phyloP scores from a whole-genome alignment of 352 stramenopile species.

The Blastocystis hominis region DNA sequence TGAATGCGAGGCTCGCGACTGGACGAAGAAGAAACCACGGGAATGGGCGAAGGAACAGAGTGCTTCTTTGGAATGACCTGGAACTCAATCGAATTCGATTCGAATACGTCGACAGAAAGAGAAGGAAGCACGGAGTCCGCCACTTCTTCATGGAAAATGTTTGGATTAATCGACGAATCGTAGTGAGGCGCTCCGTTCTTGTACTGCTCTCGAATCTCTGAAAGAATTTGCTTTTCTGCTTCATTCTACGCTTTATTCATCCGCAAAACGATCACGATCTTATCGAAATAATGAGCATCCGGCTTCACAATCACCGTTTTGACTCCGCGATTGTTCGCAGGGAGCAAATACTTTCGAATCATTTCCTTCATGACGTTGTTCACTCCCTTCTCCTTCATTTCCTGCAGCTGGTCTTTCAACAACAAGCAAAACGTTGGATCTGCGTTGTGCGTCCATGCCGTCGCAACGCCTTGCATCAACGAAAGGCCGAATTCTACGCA shows the following conservation, averaged over 20 bases:
- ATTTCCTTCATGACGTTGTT: conserved; percentile 48
- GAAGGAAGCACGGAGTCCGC: conserved; percentile 5
- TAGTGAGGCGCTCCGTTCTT: background rate
- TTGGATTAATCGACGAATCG: background rate
- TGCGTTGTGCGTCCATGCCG: conserved; percentile 33
- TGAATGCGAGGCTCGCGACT: background rate
- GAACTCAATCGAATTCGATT: background rate
- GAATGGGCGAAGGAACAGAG: background rate
- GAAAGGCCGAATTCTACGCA: conserved; percentile 20
- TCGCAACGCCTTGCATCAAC: conserved; percentile 45
- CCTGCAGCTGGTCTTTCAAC: conserved; percentile 4
- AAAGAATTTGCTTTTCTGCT: background rate
- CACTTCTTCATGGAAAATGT: conserved; percentile 20
- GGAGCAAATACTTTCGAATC: conserved; percentile 31
- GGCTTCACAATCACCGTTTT: conserved; percentile 7
- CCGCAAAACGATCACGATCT: background rate
- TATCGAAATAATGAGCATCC: conserved; percentile 21
- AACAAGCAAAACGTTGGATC: conserved; percentile 6
- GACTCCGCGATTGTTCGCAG: background rate
- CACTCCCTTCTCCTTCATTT: conserved; percentile 29
- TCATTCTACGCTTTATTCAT: background rate
- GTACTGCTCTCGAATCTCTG: background rate
- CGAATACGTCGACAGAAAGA: background rate
- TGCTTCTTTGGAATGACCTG: conserved; percentile 18
- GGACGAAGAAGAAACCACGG: background rate